Percentiles rank a stretch among this genome's conserved stretches.
These are phyloP conservation scores for Moniliella sp. DNA, from an alignment of 1,284 basidiomycete genomes.

Conservation along the genomic window DNA sequence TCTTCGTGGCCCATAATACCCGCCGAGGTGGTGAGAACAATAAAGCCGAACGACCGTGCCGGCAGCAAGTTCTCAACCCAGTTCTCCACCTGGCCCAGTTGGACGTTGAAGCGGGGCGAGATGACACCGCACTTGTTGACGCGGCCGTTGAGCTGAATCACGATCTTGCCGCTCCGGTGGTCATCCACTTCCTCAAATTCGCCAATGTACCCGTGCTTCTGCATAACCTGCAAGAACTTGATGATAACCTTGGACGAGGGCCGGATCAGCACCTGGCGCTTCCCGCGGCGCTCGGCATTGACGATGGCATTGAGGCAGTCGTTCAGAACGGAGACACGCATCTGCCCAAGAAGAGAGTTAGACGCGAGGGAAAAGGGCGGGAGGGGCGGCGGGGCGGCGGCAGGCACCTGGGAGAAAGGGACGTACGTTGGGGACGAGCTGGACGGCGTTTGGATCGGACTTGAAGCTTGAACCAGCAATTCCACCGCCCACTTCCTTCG, in stretches of 20 bases:
- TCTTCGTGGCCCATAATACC: slow-evolving; percentile 99
- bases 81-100: slow-evolving; percentile 69
- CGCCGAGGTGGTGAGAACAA: slow-evolving; percentile 89
- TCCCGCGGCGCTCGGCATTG: slow-evolving; percentile 34
- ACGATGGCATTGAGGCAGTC: slow-evolving; percentile 34
- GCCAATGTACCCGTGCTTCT: slow-evolving; percentile 59
- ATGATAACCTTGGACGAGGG: slow-evolving; percentile 33
- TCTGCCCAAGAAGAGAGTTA: too few relatives aligned
- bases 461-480: too few relatives aligned
- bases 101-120: slow-evolving; percentile 91
- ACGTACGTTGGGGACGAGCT: too few relatives aligned
- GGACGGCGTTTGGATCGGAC: too few relatives aligned
- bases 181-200: slow-evolving; percentile 99
- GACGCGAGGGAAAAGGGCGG: too few relatives aligned
- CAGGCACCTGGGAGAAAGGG: too few relatives aligned
- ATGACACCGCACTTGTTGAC: slow-evolving; percentile 95
- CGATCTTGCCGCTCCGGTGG: slow-evolving; percentile 97
- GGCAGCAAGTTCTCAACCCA: slow-evolving; percentile 42
- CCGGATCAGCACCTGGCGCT: slow-evolving; percentile 32
- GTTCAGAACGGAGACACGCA: slow-evolving; percentile 33
- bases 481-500: too few relatives aligned
- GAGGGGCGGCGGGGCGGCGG: too few relatives aligned
- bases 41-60: slow-evolving; percentile 71
- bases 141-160: slow-evolving; percentile 90
- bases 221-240: slow-evolving; percentile 34